Base-by-base conservation (phyloP, 1,284 basidiomycete species). In the Pisolithus thermaeus region DNA sequence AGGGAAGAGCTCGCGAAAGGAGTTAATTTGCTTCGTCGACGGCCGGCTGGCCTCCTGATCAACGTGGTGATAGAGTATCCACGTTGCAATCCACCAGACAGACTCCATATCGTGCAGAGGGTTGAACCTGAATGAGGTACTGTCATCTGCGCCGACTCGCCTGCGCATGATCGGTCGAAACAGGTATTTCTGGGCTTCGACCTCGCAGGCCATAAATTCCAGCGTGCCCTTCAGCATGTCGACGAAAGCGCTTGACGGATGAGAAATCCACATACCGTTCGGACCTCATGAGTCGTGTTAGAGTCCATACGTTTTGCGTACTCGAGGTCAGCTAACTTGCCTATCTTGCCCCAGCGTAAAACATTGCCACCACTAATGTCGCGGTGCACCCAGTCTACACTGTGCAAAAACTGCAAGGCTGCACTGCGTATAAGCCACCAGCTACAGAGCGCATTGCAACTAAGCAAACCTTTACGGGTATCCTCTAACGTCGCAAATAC, bases 301-400 rank as follows among this genome's bases (percentile, higher is more conserved):
- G 44, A 42, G 16, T 22, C 2, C 4, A 48, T 4, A 1, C n/a
- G 46, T 25, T 54, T 56, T 11, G 50, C 50, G 22, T 39, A 59
- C 23, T 60, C 51, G 1, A 59, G 30, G 45, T 60, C 54, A 2
- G 14, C 20, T 3, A 60, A 22, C 47, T 7, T 36, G 22, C 20
- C 16, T 1, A 1, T 2, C 2, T 11, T 25, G 4, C 23, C n/a
- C 5, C 32, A 4, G 35, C 42, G 44, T 4, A 59, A 11, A 1
- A 54, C 14, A 14, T 58, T 58, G 4, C 27, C n/a, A 7, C 37
- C 8, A n/a, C 53, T 59, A 32, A 44, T 38, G 28, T 61, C 50
- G 0, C 39, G 40, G 8, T 59, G 57, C 2, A 59, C 52, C 57
- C 57, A 59, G 0, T 35, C 48, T 0, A 35, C 47, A 1, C 25